Percentiles rank a stretch among this genome's conserved stretches.
These are phyloP conservation scores for Aspergillus thermomutatus DNA, from an alignment of 2,329 filamentous ascomycete genomes.

Conservation along the genomic window DNA sequence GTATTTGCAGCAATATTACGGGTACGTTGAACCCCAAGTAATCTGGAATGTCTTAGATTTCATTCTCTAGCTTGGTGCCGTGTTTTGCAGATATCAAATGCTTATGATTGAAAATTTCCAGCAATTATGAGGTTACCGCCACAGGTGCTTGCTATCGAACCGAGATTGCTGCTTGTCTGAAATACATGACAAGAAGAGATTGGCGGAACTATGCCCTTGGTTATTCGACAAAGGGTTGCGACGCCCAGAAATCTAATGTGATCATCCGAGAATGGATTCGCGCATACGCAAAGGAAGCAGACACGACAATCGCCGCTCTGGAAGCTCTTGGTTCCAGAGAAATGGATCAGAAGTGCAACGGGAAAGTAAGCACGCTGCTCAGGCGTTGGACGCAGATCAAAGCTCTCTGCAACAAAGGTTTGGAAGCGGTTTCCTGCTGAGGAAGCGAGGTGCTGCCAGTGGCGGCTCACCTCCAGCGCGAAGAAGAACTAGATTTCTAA, in stretches of 20 bases:
- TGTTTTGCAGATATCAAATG: background rate
- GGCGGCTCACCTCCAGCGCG: background rate
- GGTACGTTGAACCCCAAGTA: slow-evolving; percentile 23
- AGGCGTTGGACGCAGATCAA: slow-evolving; percentile 41
- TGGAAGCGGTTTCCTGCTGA: slow-evolving; percentile 19
- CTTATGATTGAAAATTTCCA: slow-evolving; percentile 11
- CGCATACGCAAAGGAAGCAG: slow-evolving; percentile 34
- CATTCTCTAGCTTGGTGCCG: background rate
- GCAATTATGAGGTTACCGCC: slow-evolving; percentile 40
- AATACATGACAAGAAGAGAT: slow-evolving; percentile 36
- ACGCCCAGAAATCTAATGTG: slow-evolving; percentile 27
- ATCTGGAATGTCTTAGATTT: background rate
- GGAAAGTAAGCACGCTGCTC: slow-evolving; percentile 26
- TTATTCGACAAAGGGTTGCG: slow-evolving; percentile 26
- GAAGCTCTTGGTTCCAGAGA: slow-evolving; percentile 4
- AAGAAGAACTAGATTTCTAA: background rate
- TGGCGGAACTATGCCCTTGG: slow-evolving; percentile 42
- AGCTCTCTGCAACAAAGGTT: slow-evolving; percentile 28
- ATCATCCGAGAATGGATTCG: slow-evolving; percentile 37
- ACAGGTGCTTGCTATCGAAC: slow-evolving; percentile 43
- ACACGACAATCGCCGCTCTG: slow-evolving; percentile 24
- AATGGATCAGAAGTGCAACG: slow-evolving; percentile 11
- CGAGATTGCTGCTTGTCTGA: slow-evolving; percentile 40
- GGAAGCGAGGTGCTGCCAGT: background rate
- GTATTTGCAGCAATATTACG: slow-evolving; percentile 36